Conservation (phyloP, 2,329 filamentous ascomycete genomes). For the Colletotrichum falcatum region DNA sequence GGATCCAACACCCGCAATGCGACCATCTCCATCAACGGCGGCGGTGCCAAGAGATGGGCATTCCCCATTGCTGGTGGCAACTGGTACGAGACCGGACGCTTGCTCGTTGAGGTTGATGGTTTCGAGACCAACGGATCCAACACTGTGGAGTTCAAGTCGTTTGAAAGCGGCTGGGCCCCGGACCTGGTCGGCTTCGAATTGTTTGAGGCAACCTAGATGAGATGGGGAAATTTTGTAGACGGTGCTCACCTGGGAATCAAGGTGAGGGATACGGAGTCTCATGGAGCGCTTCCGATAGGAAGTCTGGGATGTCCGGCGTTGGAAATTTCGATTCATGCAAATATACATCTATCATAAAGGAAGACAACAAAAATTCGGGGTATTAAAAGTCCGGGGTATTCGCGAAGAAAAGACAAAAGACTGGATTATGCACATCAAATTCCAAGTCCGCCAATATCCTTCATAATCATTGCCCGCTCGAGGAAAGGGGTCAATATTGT, state of each 20-base stretch:
- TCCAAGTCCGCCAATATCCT: constrained; percentile 1
- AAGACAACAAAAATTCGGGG: background rate
- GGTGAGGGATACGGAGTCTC: background rate
- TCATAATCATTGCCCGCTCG: background rate
- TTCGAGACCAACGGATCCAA: constrained; percentile 57
- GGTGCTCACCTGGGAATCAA: background rate
- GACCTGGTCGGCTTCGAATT: constrained; percentile 58
- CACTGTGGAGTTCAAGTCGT: constrained; percentile 49
- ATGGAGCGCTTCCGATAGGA: too few relatives aligned
- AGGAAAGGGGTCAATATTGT: too few relatives aligned
- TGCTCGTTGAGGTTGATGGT: constrained; percentile 59
- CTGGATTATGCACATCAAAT: constrained; percentile 2
- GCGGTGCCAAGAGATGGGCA: constrained; percentile 57
- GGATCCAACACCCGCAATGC: constrained; percentile 63
- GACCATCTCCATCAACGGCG: constrained; percentile 61
- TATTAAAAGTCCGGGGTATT: constrained; percentile 30
- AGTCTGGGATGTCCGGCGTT: too few relatives aligned
- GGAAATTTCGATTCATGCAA: background rate
- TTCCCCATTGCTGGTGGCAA: constrained; percentile 63
- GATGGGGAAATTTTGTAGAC: too few relatives aligned
- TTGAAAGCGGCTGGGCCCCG: constrained; percentile 49
- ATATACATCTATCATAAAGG: constrained; percentile 3
- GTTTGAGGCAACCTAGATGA: constrained; percentile 9
- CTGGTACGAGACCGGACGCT: constrained; percentile 62
- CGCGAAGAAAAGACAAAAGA: constrained; percentile 4